Evolutionary conservation across 805 yeast genomes (phyloP), one percentile per base, ranked within the genome.

Genomic region (Saccharomycopsis javanensis): DNA sequence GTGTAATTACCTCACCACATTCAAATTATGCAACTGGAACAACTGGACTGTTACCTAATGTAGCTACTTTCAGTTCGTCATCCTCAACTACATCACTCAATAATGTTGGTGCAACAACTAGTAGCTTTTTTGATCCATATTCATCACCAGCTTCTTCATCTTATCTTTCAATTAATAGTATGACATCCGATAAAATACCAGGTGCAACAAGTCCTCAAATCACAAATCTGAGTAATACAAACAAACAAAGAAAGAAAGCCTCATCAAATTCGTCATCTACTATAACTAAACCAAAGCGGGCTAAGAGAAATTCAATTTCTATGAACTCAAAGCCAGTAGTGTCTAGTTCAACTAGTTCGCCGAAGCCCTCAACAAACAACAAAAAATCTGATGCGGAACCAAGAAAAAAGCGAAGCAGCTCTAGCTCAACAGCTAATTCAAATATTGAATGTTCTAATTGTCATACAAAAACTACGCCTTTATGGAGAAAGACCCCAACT

Each of bases 401-500:
- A 52, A 11, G 28, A 34, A 34, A 34, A 25, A 35, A 18, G 30
- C 13, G 33, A 28, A 28, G 20, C 6, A 35, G 46, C 25, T 18
- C 53, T 15, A 37, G 28, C 18, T 20, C 53, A 15, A 28, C 33
- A 16, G 30, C 31, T 13, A 33, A 30, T 54, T 70, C 69, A 10
- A 73, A 69, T 7, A 75, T 73, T 1, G 74, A 72, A 50, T 92
- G 98, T 70, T 83, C 92, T 16, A 92, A 92, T 71, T 92, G 99
- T 70, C 84, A 86, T 65, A 92, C 99, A 0, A 82, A 79, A 61
- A 90, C 95, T 16, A 92, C 99, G 0, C 99, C 99, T 0, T 70
- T 92, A 16, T 92, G 99, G 99, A 76, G 99, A 64, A 77, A 97
- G 53, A 88, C 89, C 64, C 90, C 96, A 0, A 88, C 87, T 59